These are phyloP conservation scores for Crithidia bombi DNA, from an alignment of 208 protist species.

Conservation along the genomic window DNA sequence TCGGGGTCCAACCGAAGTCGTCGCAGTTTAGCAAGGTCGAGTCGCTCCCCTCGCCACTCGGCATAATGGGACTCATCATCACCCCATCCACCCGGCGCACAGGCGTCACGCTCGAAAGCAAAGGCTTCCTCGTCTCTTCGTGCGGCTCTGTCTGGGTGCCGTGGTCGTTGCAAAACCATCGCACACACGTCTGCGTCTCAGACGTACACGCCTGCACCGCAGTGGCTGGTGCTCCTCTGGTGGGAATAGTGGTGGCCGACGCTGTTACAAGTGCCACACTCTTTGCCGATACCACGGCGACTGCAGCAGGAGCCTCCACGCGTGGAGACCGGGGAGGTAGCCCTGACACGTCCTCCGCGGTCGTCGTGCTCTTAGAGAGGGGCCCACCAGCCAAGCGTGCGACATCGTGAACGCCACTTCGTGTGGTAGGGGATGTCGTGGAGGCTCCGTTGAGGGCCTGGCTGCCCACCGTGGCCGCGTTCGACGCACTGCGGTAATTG, in stretches of 20 bases:
- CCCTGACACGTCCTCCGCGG: neutral
- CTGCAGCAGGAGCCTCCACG: neutral
- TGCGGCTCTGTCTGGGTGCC: slow-evolving; percentile 34
- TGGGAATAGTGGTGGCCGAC: neutral
- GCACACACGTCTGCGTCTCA: slow-evolving; percentile 21
- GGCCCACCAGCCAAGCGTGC: neutral
- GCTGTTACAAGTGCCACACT: neutral
- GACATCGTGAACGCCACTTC: neutral
- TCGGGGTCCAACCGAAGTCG: slow-evolving; percentile 21
- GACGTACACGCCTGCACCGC: neutral
- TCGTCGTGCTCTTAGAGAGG: neutral
- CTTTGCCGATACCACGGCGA: neutral
- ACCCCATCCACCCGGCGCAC: slow-evolving; percentile 1
- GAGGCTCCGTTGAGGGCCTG: slow-evolving; percentile 11
- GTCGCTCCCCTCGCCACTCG: slow-evolving; percentile 11
- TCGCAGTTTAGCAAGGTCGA: slow-evolving; percentile 4
- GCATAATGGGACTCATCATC: slow-evolving; percentile 25
- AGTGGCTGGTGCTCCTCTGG: neutral
- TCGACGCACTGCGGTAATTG: slow-evolving; percentile 31
- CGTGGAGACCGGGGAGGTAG: slow-evolving; percentile 8
- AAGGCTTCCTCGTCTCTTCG: neutral
- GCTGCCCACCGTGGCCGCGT: slow-evolving; percentile 41
- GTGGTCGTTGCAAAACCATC: slow-evolving; percentile 29
- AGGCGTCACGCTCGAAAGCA: neutral
- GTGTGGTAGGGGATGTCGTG: neutral